phyloP scores from a whole-genome alignment of 1,284 basidiomycete genomes.

The Tilletia caries region DNA sequence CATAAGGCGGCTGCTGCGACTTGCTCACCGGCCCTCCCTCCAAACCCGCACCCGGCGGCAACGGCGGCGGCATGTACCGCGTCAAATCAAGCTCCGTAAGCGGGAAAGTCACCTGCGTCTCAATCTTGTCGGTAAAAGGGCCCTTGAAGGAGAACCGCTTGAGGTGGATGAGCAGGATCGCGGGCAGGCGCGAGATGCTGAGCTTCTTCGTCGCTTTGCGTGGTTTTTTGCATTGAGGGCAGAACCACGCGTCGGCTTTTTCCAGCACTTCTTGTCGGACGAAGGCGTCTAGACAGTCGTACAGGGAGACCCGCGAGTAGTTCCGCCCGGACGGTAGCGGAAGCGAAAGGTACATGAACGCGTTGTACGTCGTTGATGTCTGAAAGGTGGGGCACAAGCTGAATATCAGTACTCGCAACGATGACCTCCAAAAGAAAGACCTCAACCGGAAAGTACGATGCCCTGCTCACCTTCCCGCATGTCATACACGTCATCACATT shows the following conservation, averaged over 20 bases:
- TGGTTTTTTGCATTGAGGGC: constrained; percentile 79
- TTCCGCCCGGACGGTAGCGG: constrained; percentile 57
- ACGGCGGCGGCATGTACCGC: constrained; percentile 73
- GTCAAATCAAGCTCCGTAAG: constrained; percentile 77
- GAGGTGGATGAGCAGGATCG: constrained; percentile 86
- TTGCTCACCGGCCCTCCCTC: constrained; percentile 21
- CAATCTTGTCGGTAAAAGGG: constrained; percentile 82
- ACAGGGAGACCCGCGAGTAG: constrained; percentile 68
- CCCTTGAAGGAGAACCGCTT: constrained; percentile 93
- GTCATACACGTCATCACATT: constrained; percentile 51
- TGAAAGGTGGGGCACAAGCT: constrained; percentile 49
- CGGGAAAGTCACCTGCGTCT: constrained; percentile 64
- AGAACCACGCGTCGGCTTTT: constrained; percentile 88
- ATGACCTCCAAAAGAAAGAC: background rate
- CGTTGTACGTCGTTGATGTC: constrained; percentile 96
- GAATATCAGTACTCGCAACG: background rate
- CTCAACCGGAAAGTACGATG: too few relatives aligned
- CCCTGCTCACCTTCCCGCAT: constrained; percentile 42
- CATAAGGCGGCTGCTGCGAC: constrained; percentile 47
- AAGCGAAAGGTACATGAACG: constrained; percentile 50
- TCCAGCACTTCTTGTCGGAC: constrained; percentile 87
- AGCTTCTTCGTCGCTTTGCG: constrained; percentile 79
- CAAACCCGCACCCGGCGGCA: constrained; percentile 30
- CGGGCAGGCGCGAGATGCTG: constrained; percentile 83
- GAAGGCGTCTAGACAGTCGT: constrained; percentile 83